A percentile compares a stretch with the other conserved stretches of the same genome.
Conservation (phyloP, 768 basidiomycete genomes). For the Cystobasidium tubakii region DNA sequence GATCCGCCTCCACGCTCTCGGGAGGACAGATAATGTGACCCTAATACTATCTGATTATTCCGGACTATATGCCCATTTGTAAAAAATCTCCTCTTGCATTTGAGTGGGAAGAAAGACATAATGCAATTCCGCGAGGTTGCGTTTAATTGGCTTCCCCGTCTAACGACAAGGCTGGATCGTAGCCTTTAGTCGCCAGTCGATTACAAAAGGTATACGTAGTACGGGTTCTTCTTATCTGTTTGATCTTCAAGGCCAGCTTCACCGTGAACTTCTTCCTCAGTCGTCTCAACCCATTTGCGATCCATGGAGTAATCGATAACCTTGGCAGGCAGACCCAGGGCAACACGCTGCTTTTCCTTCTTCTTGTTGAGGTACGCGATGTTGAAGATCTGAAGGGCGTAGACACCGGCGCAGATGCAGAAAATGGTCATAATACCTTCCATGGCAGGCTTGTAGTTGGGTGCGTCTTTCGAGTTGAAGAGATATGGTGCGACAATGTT, state of each 20-base stretch:
- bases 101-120: too few relatives aligned
- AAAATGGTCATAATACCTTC: slow-evolving; percentile 46
- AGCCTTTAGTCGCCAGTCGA: too few relatives aligned
- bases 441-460: slow-evolving; percentile 45
- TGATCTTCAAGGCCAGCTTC: slow-evolving; percentile 19
- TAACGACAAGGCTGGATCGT: too few relatives aligned
- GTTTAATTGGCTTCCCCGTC: too few relatives aligned
- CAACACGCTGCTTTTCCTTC: slow-evolving; percentile 45
- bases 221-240: slow-evolving; percentile 32
- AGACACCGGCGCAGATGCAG: slow-evolving; percentile 41
- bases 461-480: slow-evolving; percentile 47
- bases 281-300: slow-evolving; percentile 37
- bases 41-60: too few relatives aligned
- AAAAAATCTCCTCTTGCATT: too few relatives aligned
- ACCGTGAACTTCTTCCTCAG: neutral
- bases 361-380: slow-evolving; percentile 46
- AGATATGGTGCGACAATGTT: slow-evolving; percentile 49
- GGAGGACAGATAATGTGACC: too few relatives aligned
- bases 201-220: slow-evolving; percentile 18
- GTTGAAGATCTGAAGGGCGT: slow-evolving; percentile 42
- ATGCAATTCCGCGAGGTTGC: too few relatives aligned
- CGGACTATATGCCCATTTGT: too few relatives aligned
- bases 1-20: too few relatives aligned
- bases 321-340: slow-evolving; percentile 47
- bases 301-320: slow-evolving; percentile 46